These are phyloP conservation scores for Candida peoriensis DNA, from an alignment of 805 yeast genomes.

Conservation along the genomic window DNA sequence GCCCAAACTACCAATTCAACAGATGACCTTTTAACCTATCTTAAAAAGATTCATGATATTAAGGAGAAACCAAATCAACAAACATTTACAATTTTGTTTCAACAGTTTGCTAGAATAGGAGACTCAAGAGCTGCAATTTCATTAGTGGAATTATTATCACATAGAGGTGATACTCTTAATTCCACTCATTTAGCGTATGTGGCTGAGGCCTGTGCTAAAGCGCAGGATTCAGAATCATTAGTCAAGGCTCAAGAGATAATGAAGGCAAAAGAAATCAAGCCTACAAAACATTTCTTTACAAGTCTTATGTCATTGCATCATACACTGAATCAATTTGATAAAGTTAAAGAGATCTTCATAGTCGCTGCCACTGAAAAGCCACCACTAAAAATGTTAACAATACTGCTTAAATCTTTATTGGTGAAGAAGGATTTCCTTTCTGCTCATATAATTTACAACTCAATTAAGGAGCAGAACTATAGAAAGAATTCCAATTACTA, in stretches of 20 bases:
- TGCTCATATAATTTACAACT: conserved; percentile 11
- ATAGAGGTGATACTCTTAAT: conserved; percentile 5
- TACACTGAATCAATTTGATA: conserved; percentile 7
- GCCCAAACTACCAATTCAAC: background rate
- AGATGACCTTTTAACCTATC: background rate
- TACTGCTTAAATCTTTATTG: conserved; percentile 17
- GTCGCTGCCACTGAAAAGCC: background rate
- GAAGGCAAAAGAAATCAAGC: conserved; percentile 10
- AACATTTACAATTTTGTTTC: conserved; percentile 14
- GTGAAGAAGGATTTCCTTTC: conserved; percentile 2
- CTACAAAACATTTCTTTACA: conserved; percentile 9
- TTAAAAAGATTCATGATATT: conserved; percentile 5
- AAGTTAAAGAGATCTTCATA: conserved; percentile 9
- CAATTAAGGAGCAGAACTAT: conserved; percentile 1
- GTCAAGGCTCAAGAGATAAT: conserved; percentile 9
- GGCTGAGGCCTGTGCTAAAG: conserved; percentile 11
- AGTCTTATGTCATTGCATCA: conserved; percentile 13
- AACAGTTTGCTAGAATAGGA: conserved; percentile 17
- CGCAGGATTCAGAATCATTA: conserved; percentile 7
- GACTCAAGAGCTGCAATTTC: conserved; percentile 15
- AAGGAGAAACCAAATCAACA: conserved; percentile 7
- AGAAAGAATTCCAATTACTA: background rate
- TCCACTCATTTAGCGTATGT: conserved; percentile 8
- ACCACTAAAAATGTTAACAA: conserved; percentile 6
- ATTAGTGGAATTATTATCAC: conserved; percentile 11